Conservation (phyloP, 495 filamentous ascomycete genomes). For the Penicillium verhagenii region DNA sequence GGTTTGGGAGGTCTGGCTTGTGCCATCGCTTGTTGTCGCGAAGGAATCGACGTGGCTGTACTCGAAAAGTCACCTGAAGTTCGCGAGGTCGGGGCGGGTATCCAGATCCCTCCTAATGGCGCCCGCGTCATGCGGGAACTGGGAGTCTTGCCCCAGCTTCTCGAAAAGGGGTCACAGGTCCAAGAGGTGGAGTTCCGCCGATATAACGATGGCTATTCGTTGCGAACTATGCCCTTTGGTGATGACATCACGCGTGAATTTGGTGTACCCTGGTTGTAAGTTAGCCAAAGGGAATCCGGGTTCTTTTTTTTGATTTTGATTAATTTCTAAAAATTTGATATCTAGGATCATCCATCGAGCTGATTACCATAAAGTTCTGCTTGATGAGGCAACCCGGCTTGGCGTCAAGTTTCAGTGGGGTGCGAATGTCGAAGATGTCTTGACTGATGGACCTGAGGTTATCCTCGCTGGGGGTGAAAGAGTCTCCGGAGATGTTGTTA, state of each 20-base stretch:
- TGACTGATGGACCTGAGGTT: neutral
- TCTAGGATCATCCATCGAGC: constrained; percentile 51
- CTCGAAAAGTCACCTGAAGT: constrained; percentile 54
- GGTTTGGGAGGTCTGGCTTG: constrained; percentile 39
- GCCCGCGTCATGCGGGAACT: constrained; percentile 44
- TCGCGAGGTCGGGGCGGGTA: constrained; percentile 48
- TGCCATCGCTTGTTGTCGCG: constrained; percentile 56
- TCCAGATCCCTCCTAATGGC: constrained; percentile 56
- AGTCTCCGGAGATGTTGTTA: neutral
- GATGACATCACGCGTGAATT: constrained; percentile 16
- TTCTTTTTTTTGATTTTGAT: neutral
- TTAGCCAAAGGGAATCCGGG: no score
- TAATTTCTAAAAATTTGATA: neutral
- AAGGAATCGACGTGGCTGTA: constrained; percentile 56
- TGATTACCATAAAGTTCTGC: constrained; percentile 47
- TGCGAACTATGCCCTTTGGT: constrained; percentile 30
- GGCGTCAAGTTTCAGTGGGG: constrained; percentile 29
- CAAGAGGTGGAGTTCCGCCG: neutral
- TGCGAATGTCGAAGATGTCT: neutral
- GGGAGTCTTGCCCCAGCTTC: constrained; percentile 42
- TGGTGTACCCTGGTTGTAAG: constrained; percentile 27
- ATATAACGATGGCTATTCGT: constrained; percentile 45
- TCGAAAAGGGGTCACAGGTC: neutral
- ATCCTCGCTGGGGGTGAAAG: neutral
- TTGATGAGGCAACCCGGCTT: constrained; percentile 47